Evolutionary conservation across 768 basidiomycete species (phyloP).

Genomic region (Suillus variegatus): DNA sequence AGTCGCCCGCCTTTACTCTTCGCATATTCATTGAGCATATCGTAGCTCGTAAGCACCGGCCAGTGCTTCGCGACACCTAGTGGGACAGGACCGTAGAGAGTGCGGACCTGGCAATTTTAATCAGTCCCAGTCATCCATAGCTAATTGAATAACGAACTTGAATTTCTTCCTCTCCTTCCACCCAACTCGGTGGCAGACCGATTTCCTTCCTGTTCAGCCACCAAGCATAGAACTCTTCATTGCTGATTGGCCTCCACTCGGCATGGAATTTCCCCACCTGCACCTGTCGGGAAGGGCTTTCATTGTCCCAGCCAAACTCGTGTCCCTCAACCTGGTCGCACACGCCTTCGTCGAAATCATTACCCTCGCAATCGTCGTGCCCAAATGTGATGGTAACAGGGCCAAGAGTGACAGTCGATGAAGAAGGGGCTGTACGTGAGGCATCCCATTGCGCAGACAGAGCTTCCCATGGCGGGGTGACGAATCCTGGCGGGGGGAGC

Average conservation of each 20-base stretch:
- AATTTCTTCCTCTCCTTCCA: conserved; percentile 46
- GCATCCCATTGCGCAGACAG: conserved; percentile 62
- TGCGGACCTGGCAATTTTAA: conserved; percentile 53
- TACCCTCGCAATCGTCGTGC: conserved; percentile 78
- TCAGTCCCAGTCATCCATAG: neutral
- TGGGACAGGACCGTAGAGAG: conserved; percentile 75
- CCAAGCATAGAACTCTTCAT: conserved; percentile 70
- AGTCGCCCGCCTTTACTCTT: conserved; percentile 76
- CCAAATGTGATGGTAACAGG: conserved; percentile 61
- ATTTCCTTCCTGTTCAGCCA: conserved; percentile 43
- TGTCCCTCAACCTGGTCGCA: conserved; percentile 39
- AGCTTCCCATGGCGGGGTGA: conserved; percentile 62
- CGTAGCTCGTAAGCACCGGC: conserved; percentile 83
- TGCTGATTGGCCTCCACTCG: conserved; percentile 77
- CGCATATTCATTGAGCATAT: conserved; percentile 71
- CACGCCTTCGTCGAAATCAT: conserved; percentile 45
- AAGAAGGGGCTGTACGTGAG: conserved; percentile 37
- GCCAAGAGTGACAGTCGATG: conserved; percentile 49
- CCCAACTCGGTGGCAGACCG: conserved; percentile 72
- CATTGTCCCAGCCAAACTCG: conserved; percentile 91
- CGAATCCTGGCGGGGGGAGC: conserved; percentile 73
- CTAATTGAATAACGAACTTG: conserved; percentile 36
- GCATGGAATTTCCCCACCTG: conserved; percentile 59
- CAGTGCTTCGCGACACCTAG: conserved; percentile 72
- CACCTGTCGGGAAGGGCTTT: conserved; percentile 62